phyloP scores from a whole-genome alignment of 768 basidiomycete species.

The Boletus bicolor region DNA sequence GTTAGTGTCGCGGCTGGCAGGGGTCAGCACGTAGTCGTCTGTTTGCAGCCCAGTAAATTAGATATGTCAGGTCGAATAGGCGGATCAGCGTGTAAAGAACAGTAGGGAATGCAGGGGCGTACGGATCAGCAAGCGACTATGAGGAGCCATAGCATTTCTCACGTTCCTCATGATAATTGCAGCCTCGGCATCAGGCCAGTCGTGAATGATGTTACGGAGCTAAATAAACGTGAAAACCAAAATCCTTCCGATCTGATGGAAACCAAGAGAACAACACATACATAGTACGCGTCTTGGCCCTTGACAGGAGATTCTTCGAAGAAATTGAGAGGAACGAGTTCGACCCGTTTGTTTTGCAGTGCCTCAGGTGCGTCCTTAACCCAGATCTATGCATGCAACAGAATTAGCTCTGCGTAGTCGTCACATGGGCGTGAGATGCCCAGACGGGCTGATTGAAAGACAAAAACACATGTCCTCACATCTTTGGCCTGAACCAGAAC shows the following conservation, averaged over 20 bases:
- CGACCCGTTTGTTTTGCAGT: slow-evolving; percentile 14
- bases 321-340: slow-evolving; percentile 20
- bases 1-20: slow-evolving; percentile 8
- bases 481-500: slow-evolving; percentile 23
- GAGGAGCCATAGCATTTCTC: slow-evolving; percentile 25
- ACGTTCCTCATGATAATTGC: slow-evolving; percentile 31
- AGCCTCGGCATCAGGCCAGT: slow-evolving; percentile 37
- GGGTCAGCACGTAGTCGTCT: slow-evolving; percentile 25
- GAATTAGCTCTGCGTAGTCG: not conserved
- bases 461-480: slow-evolving; percentile 2
- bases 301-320: slow-evolving; percentile 16
- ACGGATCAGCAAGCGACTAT: slow-evolving; percentile 36
- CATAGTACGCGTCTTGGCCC: slow-evolving; percentile 26
- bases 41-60: not conserved
- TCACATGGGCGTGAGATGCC: not conserved
- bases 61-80: not conserved
- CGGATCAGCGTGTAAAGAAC: not conserved
- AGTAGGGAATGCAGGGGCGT: slow-evolving; percentile 1
- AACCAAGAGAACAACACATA: slow-evolving; percentile 3
- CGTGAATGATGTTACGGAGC: slow-evolving; percentile 32
- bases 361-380: slow-evolving; percentile 15
- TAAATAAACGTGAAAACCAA: not conserved
- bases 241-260: not conserved
- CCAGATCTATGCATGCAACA: slow-evolving; percentile 12
- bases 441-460: not conserved